phyloP scores from a whole-genome alignment of 805 yeast species.

The Wickerhamomyces hampshirensis region DNA sequence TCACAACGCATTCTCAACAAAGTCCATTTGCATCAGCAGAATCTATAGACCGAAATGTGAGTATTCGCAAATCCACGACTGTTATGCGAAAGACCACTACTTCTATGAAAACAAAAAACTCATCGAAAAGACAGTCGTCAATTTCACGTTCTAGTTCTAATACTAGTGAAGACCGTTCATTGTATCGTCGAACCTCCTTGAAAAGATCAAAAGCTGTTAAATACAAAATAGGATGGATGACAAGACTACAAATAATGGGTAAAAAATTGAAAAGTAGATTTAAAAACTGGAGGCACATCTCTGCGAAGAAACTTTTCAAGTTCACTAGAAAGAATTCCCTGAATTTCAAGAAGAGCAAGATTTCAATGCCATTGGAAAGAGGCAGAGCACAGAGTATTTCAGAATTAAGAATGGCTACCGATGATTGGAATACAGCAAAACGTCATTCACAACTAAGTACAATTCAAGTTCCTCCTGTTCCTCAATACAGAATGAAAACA shows the following conservation, averaged over 20 bases:
- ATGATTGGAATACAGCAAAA: conserved; percentile 12
- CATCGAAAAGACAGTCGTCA: not conserved
- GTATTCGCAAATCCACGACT: too few species aligned
- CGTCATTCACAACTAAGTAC: not conserved
- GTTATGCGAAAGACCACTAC: too few species aligned
- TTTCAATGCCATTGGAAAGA: conserved; percentile 19
- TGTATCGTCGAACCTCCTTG: conserved; percentile 20
- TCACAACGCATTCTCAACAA: conserved; percentile 11
- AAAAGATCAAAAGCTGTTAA: conserved; percentile 32
- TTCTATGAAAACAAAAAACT: not conserved
- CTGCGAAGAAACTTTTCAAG: conserved; percentile 19
- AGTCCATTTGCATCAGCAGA: not conserved
- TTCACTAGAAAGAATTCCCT: conserved; percentile 10
- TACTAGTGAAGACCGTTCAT: conserved; percentile 13
- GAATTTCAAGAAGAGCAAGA: conserved; percentile 7
- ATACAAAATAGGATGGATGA: conserved; percentile 34
- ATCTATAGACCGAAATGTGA: too few species aligned
- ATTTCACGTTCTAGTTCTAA: conserved; percentile 1
- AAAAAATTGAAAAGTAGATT: conserved; percentile 21
- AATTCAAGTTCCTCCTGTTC: conserved; percentile 2
- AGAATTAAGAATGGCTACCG: conserved; percentile 24
- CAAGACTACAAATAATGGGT: conserved; percentile 26
- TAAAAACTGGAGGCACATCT: conserved; percentile 24
- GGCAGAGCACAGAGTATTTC: conserved; percentile 21
- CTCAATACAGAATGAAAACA: conserved; percentile 2